Evolutionary conservation across 768 basidiomycete species (phyloP).

Genomic region (Serendipita sp.): DNA sequence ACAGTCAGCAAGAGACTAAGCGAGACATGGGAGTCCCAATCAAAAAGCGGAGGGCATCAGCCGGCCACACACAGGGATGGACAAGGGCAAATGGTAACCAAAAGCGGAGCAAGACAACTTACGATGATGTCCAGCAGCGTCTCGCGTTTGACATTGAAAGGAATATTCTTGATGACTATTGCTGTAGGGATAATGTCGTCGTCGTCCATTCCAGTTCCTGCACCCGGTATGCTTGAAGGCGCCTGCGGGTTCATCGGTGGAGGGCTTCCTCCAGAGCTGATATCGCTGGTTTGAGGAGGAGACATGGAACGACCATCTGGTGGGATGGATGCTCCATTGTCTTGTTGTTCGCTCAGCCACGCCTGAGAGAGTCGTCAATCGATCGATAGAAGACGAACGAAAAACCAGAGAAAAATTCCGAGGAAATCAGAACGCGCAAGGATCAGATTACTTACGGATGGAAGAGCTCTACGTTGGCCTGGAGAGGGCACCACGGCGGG

Average conservation of each 20-base stretch:
- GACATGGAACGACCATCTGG: constrained; percentile 61
- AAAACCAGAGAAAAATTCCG: constrained; percentile 9
- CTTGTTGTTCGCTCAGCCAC: constrained; percentile 47
- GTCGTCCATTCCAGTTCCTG: constrained; percentile 39
- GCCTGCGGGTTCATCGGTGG: constrained; percentile 36
- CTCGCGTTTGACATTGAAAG: constrained; percentile 95
- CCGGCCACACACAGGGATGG: constrained; percentile 3
- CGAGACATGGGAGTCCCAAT: not conserved
- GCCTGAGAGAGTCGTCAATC: constrained; percentile 28
- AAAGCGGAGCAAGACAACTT: constrained; percentile 19
- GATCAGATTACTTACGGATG: constrained; percentile 38
- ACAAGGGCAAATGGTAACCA: constrained; percentile 7
- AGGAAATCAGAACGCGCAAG: constrained; percentile 13
- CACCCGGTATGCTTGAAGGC: constrained; percentile 26
- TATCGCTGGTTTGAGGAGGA: constrained; percentile 64
- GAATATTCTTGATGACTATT: constrained; percentile 99
- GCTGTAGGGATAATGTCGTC: constrained; percentile 97
- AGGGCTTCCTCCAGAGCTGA: constrained; percentile 65
- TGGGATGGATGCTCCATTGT: constrained; percentile 32
- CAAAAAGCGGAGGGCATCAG: not conserved
- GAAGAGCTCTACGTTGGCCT: constrained; percentile 48
- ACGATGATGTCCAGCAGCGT: constrained; percentile 94
- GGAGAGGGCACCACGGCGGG: constrained; percentile 34
- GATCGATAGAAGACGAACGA: constrained; percentile 13
- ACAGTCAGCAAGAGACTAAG: not conserved